Evolutionary conservation across 176 grass and related monocot species (phyloP), one percentile per base, ranked within the genome.

Genomic region (Tillandsia fasciculata): DNA sequence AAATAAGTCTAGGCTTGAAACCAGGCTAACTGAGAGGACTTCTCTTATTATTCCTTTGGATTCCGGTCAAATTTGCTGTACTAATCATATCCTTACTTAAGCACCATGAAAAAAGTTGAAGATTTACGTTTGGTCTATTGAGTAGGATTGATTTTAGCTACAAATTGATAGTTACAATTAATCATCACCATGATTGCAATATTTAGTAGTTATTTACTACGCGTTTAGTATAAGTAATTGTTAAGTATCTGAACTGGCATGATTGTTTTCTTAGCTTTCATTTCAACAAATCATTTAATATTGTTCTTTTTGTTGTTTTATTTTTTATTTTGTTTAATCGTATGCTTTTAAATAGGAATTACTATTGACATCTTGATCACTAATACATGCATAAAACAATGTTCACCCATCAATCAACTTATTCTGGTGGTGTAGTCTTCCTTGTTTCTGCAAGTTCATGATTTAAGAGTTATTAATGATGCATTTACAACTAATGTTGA

Each of bases 401-500:
- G 22, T 61, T 61, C 8, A 61, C 10, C 15, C 17, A 18, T 61
- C n/a, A 61, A 7, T 20, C 7, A 18, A 18, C 13, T 61, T 61
- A 18, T 5, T 18, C 10, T 61, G 22, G 15, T 23, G 27, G 28
- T 42, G 3, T 42, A 42, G 1, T 42, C 33, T 42, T 42, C 33
- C 33, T 42, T 5, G 3, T 42, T 42, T 42, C 33, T 42, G 33
- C 33, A 42, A 42, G 33, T 59, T 61, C 6, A 61, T 6, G 53
- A 15, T 1, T 57, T 57, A n/a, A 15, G 10, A 73, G 53, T 76
- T 68, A 71, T 0, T 3, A 64, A 0, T 65, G 64, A 18, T 66
- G 11, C 70, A 14, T 53, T 8, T 49, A 67, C 70, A 49, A 61
- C 70, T 18, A 11, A 53, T 67, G 52, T 52, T 67, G 28, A 12